Evolutionary conservation across 768 basidiomycete species (phyloP).

Genomic region (Lentinus tigrinus): DNA sequence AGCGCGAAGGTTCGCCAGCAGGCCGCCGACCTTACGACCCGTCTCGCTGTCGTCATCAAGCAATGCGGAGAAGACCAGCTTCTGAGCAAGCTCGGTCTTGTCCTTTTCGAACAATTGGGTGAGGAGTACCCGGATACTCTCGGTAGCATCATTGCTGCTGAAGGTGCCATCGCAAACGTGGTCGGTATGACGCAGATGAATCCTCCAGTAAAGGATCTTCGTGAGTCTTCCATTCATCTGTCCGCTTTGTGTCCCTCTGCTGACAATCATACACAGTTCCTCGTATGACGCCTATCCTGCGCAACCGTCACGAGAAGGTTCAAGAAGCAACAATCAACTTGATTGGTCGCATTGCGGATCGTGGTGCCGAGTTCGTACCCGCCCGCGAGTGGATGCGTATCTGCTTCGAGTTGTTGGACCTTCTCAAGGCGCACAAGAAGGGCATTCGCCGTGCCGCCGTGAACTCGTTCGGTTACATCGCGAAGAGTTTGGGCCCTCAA

Average conservation of each 20-base stretch:
- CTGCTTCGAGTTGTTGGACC: slow-evolving; percentile 95
- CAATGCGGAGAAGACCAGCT: slow-evolving; percentile 97
- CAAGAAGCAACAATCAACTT: slow-evolving; percentile 99
- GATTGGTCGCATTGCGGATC: slow-evolving; percentile 99
- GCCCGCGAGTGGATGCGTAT: slow-evolving; percentile 99
- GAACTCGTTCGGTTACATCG: slow-evolving; percentile 99
- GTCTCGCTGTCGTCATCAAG: slow-evolving; percentile 96
- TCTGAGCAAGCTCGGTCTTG: slow-evolving; percentile 92
- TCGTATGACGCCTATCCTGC: slow-evolving; percentile 99
- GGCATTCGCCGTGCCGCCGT: slow-evolving; percentile 98
- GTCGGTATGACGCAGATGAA: slow-evolving; percentile 99
- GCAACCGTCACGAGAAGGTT: slow-evolving; percentile 98
- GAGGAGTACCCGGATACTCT: slow-evolving; percentile 99
- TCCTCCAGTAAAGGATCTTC: slow-evolving; percentile 96
- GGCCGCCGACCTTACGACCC: slow-evolving; percentile 96
- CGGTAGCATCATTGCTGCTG: slow-evolving; percentile 98
- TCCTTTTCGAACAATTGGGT: slow-evolving; percentile 96
- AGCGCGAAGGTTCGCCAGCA: slow-evolving; percentile 98
- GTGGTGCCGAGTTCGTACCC: slow-evolving; percentile 97
- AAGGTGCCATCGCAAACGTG: slow-evolving; percentile 98
- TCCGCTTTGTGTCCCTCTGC: background rate
- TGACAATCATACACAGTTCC: slow-evolving; percentile 60
- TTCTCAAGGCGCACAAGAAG: slow-evolving; percentile 99
- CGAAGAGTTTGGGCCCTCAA: slow-evolving; percentile 98
- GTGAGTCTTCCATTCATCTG: slow-evolving; percentile 55